Evolutionary conservation across 805 yeast genomes (phyloP), one percentile per base, ranked within the genome.

Genomic region (Ogataea saltuana): DNA sequence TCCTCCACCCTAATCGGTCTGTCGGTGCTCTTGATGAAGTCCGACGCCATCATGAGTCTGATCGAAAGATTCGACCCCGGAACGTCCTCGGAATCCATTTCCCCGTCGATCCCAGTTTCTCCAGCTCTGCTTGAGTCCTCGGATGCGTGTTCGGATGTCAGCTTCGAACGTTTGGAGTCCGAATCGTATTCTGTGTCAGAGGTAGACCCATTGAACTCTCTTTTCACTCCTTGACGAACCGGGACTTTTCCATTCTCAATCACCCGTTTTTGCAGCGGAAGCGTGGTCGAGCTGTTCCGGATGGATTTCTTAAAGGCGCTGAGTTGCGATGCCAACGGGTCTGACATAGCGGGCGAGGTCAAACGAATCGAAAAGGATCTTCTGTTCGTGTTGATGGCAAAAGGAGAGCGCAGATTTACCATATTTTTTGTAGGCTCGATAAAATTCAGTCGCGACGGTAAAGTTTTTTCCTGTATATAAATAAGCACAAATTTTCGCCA

Each of bases 31-130:
- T 88, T 90, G 48, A 93, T 81, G 60, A 81, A 86, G 60, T 93
- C 98, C 15, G 93, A 93, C 1, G 98, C 97, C 60, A 89, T 78
- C 58, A 88, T 83, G 41, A 93, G 72, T 61, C 88, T 88, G 4
- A 97, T 90, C 4, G 96, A 86, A 44, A 85, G 75, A n/a, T 54
- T 44, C 26, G 44, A 39, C 23, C 43, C 44, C 34, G 56, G 49
- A 26, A 51, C 41, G 36, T 48, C 42, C 28, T 45, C 42, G 29
- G 40, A 21, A 19, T 44, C 42, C 44, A 27, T 17, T 27, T 34
- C 38, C 30, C 29, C 38, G 12, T 34, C 38, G 15, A 19, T 29
- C 22, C 25, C 38, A 12, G 15, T 23, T 23, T 28, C 22, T 10
- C 16, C 38, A 11, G n/a, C 20, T 4, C 16, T 9, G 4, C 29